These are phyloP conservation scores for Pleurozium schreberi DNA, from an alignment of 225 moss, liverwort and hornwort genomes.

Conservation along the genomic window DNA sequence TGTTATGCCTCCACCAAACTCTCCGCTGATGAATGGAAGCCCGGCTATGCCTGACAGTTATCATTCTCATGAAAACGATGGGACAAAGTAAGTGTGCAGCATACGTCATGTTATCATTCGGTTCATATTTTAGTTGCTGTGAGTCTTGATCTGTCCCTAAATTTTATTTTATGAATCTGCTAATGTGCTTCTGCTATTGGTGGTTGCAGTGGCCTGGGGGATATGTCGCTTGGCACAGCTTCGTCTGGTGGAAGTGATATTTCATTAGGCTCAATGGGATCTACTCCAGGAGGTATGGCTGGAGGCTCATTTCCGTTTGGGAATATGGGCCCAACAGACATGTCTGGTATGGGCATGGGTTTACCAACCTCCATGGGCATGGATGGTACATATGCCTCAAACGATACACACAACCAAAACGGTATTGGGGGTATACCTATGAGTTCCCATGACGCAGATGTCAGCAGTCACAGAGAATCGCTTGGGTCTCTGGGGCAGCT, in stretches of 20 bases:
- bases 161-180: not conserved
- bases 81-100: conserved; percentile 35
- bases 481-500: conserved; percentile 94
- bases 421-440: conserved; percentile 77
- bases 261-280: conserved; percentile 60
- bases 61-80: conserved; percentile 72
- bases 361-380: conserved; percentile 74
- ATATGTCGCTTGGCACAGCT: conserved; percentile 51
- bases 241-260: conserved; percentile 60
- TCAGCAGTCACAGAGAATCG: conserved; percentile 74
- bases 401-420: conserved; percentile 69
- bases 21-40: conserved; percentile 69
- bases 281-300: conserved; percentile 52
- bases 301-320: conserved; percentile 77
- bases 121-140: not conserved
- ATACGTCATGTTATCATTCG: not conserved
- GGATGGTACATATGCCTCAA: conserved; percentile 62
- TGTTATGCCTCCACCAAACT: conserved; percentile 61
- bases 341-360: conserved; percentile 86
- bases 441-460: conserved; percentile 73
- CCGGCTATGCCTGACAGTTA: conserved; percentile 75
- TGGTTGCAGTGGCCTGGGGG: conserved; percentile 46
- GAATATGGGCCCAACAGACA: conserved; percentile 90
- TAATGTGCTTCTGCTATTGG: not conserved
- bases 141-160: not conserved